These are phyloP conservation scores for Botrytis pseudocinerea DNA, from an alignment of 2,329 filamentous ascomycete genomes.

Conservation along the genomic window DNA sequence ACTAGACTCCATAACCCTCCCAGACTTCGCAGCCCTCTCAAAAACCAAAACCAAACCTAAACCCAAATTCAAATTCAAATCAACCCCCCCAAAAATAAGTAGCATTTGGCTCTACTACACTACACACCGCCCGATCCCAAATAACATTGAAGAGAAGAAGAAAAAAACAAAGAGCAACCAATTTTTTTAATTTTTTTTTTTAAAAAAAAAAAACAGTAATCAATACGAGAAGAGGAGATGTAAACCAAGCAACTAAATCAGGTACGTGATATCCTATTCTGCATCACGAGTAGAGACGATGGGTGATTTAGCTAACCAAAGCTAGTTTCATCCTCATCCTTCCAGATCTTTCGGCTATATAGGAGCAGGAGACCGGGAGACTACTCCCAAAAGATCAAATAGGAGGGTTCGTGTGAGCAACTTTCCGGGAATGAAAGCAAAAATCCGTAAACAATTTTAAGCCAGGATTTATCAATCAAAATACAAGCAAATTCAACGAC, in stretches of 20 bases:
- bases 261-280: not conserved
- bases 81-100: too few species aligned
- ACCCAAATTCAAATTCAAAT: too few species aligned
- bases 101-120: accelerated
- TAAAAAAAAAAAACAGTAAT: not conserved
- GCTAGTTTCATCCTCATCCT: not conserved
- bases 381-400: not conserved
- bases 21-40: too few species aligned
- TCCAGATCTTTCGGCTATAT: not conserved
- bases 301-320: not conserved
- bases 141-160: not conserved
- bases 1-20: too few species aligned
- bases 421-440: not conserved
- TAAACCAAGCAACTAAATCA: not conserved
- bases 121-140: not conserved
- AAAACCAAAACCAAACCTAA: too few species aligned
- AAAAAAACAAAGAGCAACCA: not conserved
- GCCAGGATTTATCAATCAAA: not conserved
- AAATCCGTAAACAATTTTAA: not conserved
- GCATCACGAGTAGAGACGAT: not conserved
- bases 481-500: not conserved
- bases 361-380: not conserved
- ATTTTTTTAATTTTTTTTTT: too few species aligned
- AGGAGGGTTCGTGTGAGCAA: not conserved
- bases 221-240: not conserved